Evolutionary conservation across 2,329 filamentous ascomycete genomes (phyloP).

Genomic region (Teratosphaeriaceae sp.): DNA sequence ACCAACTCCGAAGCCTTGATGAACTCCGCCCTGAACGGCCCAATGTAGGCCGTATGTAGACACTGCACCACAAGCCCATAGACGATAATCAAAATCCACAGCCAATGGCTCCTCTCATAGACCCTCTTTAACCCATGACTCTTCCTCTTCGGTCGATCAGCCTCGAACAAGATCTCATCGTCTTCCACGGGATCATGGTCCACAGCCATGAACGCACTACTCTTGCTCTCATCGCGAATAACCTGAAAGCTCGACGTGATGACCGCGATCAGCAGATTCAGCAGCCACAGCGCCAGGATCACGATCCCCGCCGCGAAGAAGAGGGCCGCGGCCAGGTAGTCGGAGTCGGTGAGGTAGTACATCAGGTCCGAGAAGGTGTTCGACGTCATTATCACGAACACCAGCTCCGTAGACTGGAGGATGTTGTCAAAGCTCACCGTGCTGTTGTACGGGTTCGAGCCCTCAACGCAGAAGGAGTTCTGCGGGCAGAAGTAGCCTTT

Average conservation of each 20-base stretch:
- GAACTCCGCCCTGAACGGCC: constrained; percentile 50
- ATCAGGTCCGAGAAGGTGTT: constrained; percentile 95
- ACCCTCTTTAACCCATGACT: constrained; percentile 54
- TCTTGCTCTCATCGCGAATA: constrained; percentile 91
- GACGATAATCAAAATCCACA: constrained; percentile 78
- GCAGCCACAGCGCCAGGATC: constrained; percentile 92
- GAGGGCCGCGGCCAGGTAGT: constrained; percentile 78
- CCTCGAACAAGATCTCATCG: constrained; percentile 28
- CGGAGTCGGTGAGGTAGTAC: constrained; percentile 86
- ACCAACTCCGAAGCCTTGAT: constrained; percentile 67
- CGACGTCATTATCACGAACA: constrained; percentile 97
- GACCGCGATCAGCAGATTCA: constrained; percentile 89
- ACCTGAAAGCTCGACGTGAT: constrained; percentile 99
- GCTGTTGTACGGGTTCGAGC: constrained; percentile 68
- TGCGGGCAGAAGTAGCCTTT: constrained; percentile 88
- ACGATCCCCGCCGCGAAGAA: constrained; percentile 70
- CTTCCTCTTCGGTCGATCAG: constrained; percentile 9
- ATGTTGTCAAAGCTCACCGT: constrained; percentile 97
- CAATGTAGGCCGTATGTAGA: constrained; percentile 71
- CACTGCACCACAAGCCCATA: constrained; percentile 75
- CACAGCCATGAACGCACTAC: constrained; percentile 82
- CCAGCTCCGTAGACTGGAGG: constrained; percentile 79
- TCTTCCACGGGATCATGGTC: constrained; percentile 44
- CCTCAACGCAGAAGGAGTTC: constrained; percentile 76
- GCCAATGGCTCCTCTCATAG: constrained; percentile 64